Percentiles rank a stretch among this genome's conserved stretches.
These are phyloP conservation scores for Lipomyces starkeyi DNA, from an alignment of 805 yeast species.

Conservation along the genomic window DNA sequence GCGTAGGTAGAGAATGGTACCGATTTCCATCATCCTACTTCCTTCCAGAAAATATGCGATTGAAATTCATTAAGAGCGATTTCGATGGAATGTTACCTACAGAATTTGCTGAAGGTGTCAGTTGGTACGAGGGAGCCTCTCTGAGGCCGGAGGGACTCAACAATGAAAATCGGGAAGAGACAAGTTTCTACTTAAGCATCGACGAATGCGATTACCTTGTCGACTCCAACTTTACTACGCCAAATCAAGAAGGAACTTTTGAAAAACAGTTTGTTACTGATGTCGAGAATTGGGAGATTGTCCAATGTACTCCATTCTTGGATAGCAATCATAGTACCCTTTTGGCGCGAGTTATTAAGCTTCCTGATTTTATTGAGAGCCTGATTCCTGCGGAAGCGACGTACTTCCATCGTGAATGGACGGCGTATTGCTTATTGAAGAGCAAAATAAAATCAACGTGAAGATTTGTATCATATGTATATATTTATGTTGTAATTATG, in stretches of 20 bases:
- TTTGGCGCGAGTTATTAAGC: constrained; percentile 27
- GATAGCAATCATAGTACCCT: constrained; percentile 27
- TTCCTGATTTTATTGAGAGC: constrained; percentile 27
- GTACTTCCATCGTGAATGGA: constrained; percentile 21
- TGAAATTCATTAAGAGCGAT: constrained; percentile 73
- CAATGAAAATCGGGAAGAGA: constrained; percentile 70
- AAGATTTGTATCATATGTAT: neutral
- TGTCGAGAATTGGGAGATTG: constrained; percentile 25
- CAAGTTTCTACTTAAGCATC: constrained; percentile 55
- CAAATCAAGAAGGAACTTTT: constrained; percentile 15
- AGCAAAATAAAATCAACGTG: neutral
- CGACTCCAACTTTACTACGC: constrained; percentile 50
- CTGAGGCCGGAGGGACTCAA: constrained; percentile 71
- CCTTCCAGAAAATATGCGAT: constrained; percentile 65
- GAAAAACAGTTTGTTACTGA: constrained; percentile 28
- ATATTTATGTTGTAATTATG: neutral
- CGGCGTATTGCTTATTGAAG: constrained; percentile 27
- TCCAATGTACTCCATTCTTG: constrained; percentile 20
- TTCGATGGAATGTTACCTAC: constrained; percentile 90
- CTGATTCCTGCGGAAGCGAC: constrained; percentile 15
- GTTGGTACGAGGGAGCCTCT: constrained; percentile 47
- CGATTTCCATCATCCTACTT: constrained; percentile 89
- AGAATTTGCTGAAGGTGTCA: constrained; percentile 64
- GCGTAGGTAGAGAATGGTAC: constrained; percentile 96
- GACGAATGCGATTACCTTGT: constrained; percentile 69